These are phyloP conservation scores for Suillus americanus DNA, from an alignment of 768 basidiomycete species.

Conservation along the genomic window DNA sequence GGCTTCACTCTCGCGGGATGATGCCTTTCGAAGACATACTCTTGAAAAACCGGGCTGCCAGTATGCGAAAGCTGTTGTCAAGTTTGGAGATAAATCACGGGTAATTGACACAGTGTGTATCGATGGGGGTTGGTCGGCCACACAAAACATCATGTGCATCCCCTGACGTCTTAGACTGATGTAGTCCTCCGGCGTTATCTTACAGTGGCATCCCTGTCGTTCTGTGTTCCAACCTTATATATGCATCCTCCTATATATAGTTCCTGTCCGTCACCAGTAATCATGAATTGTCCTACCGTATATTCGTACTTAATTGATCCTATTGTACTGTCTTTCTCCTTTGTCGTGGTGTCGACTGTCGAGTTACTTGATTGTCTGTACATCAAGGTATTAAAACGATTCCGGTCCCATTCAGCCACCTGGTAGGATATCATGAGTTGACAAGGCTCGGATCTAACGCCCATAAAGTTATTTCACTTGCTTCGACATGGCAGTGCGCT, in stretches of 20 bases:
- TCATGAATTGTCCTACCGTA: background rate
- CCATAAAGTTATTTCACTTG: background rate
- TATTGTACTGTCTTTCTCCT: background rate
- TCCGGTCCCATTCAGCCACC: background rate
- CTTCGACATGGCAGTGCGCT: background rate
- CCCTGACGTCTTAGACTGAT: background rate
- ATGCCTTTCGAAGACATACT: background rate
- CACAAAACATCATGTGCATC: background rate
- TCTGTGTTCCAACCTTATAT: background rate
- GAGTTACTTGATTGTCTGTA: background rate
- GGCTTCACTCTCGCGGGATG: background rate
- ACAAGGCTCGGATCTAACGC: background rate
- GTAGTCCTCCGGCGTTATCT: background rate
- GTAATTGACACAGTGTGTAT: background rate
- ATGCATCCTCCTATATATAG: background rate
- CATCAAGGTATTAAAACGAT: background rate
- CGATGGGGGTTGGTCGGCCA: background rate
- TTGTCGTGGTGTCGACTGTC: background rate
- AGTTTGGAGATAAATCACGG: background rate
- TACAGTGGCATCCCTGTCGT: background rate
- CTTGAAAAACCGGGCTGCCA: background rate
- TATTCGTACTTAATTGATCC: background rate
- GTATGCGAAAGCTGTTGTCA: background rate
- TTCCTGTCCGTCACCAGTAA: background rate
- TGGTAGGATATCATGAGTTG: background rate